These are phyloP conservation scores for Lunasporangiospora selenospora DNA, from an alignment of 192 early-diverging fungal genomes.

Conservation along the genomic window DNA sequence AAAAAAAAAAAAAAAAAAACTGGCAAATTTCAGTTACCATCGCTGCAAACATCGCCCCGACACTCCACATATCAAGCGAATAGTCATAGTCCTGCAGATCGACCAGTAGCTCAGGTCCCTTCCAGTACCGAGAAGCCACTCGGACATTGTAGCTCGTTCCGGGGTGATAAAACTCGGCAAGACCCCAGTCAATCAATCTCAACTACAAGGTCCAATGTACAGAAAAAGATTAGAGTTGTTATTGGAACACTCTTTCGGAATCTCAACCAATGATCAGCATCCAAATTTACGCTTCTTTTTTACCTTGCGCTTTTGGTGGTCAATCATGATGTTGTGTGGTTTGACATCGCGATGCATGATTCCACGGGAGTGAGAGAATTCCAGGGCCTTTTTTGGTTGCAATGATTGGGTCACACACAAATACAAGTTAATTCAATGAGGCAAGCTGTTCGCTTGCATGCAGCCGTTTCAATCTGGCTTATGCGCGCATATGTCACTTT, in stretches of 20 bases:
- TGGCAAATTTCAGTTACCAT: constrained; percentile 67
- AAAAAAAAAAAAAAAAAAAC: neutral
- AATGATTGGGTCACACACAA: neutral
- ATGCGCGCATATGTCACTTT: neutral
- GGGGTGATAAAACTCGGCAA: constrained; percentile 99
- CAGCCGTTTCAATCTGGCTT: neutral
- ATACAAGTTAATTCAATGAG: too few relatives aligned
- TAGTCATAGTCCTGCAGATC: constrained; percentile 99
- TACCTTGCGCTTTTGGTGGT: constrained; percentile 87
- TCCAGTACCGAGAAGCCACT: constrained; percentile 99
- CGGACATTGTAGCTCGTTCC: constrained; percentile 96
- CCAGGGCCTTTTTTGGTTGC: constrained; percentile 71
- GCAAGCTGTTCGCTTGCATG: too few relatives aligned
- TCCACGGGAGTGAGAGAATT: constrained; percentile 95
- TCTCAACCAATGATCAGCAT: too few relatives aligned
- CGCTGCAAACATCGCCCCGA: constrained; percentile 98
- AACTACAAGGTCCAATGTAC: constrained; percentile 56
- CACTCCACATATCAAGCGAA: constrained; percentile 98
- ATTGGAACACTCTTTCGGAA: too few relatives aligned
- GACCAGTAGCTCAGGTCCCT: constrained; percentile 96
- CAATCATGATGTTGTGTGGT: constrained; percentile 99
- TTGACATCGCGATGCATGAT: constrained; percentile 99
- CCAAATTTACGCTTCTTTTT: neutral
- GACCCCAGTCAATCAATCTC: constrained; percentile 97
- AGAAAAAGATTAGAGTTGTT: neutral